Evolutionary conservation across 176 grass and related monocot genomes (phyloP).

Genomic region (Urochloa ruziziensis): DNA sequence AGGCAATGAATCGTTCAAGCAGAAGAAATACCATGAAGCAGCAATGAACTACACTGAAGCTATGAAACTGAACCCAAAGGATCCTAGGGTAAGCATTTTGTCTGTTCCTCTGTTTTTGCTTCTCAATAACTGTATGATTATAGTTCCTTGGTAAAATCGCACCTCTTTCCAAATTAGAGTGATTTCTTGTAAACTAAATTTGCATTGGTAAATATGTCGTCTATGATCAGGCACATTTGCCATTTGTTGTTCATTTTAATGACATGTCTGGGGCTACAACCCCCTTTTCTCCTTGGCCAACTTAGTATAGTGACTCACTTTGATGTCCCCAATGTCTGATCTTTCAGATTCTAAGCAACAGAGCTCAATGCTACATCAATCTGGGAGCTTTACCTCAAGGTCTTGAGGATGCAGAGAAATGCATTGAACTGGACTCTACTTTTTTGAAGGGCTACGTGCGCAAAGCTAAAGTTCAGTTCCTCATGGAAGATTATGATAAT

Average conservation of each 20-base stretch:
- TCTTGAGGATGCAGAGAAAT: conserved; percentile 54
- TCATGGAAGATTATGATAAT: conserved; percentile 41
- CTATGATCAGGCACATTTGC: background rate
- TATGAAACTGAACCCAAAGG: conserved; percentile 45
- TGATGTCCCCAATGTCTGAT: background rate
- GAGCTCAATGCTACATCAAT: conserved; percentile 51
- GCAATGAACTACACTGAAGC: conserved; percentile 51
- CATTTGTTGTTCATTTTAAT: background rate
- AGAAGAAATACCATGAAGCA: conserved; percentile 55
- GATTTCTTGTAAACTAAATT: background rate
- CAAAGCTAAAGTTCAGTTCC: conserved; percentile 42
- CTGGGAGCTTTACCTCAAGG: conserved; percentile 47
- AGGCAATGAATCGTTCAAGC: conserved; percentile 51
- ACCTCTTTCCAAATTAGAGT: background rate
- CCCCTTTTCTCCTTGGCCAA: background rate
- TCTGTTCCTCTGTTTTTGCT: background rate
- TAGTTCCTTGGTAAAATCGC: too few relatives aligned
- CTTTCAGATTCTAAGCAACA: conserved; percentile 39
- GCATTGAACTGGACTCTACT: conserved; percentile 47
- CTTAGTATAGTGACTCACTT: background rate
- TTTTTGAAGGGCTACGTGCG: conserved; percentile 50
- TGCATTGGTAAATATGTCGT: background rate
- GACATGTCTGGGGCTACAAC: background rate
- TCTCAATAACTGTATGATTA: background rate
- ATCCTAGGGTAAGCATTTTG: conserved; percentile 42